Conservation (phyloP, 371 early-diverging fungal genomes). For the Choanephora cucurbitarum region DNA sequence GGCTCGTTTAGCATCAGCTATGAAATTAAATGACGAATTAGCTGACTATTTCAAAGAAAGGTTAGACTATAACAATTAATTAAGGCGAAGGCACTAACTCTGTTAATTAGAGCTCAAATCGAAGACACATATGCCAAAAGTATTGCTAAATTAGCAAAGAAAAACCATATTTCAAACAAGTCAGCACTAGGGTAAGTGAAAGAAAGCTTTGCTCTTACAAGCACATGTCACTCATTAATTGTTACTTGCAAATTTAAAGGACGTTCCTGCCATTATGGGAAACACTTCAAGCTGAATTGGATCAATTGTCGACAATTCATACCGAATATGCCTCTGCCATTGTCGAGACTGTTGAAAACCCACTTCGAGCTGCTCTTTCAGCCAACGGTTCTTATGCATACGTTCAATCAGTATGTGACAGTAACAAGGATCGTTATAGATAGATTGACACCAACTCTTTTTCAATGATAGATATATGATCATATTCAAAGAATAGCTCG, state of each 20-base stretch:
- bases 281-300: constrained; percentile 15
- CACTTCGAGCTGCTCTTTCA: constrained; percentile 6
- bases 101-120: constrained; percentile 15
- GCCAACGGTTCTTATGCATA: constrained; percentile 1
- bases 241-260: constrained; percentile 15
- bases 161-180: constrained; percentile 18
- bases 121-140: constrained; percentile 26
- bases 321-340: constrained; percentile 14
- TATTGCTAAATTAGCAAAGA: constrained; percentile 15
- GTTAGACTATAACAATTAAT: constrained; percentile 25
- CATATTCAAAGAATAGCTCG: constrained; percentile 19
- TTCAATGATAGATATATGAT: constrained; percentile 15
- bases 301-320: constrained; percentile 12
- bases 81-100: neutral
- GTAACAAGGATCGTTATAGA: neutral
- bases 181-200: constrained; percentile 17
- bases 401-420: constrained; percentile 1
- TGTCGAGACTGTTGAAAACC: constrained; percentile 20
- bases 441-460: neutral
- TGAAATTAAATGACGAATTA: constrained; percentile 54
- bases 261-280: constrained; percentile 28
- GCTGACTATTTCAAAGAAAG: constrained; percentile 64
- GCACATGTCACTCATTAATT: constrained; percentile 19
- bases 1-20: constrained; percentile 46
- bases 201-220: constrained; percentile 3